Evolutionary conservation across 108 stramenopile species (phyloP).

Genomic region (Skeletonema grethae): DNA sequence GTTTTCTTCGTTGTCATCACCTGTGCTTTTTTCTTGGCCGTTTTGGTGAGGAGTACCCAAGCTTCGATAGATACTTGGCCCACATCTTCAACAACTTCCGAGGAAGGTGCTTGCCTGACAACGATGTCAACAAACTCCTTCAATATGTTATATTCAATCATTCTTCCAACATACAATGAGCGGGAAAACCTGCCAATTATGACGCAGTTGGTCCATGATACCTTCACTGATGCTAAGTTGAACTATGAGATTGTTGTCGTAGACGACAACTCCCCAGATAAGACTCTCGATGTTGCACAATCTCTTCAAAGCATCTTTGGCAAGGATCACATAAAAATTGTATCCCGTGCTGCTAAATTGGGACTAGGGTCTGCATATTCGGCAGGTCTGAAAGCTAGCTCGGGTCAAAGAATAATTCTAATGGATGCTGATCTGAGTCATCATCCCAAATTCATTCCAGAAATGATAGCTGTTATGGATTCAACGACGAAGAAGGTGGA

Average conservation of each 20-base stretch:
- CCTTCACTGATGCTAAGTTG: constrained; percentile 67
- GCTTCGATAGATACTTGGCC: background rate
- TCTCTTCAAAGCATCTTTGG: constrained; percentile 86
- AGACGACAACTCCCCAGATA: constrained; percentile 95
- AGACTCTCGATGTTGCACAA: constrained; percentile 91
- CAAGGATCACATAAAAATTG: constrained; percentile 73
- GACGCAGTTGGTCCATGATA: constrained; percentile 84
- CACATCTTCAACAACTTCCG: background rate
- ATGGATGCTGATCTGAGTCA: constrained; percentile 99
- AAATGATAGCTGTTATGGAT: constrained; percentile 85
- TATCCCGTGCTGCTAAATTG: constrained; percentile 91
- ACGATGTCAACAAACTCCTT: background rate
- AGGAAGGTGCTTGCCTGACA: background rate
- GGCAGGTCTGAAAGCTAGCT: constrained; percentile 82
- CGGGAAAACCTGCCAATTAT: constrained; percentile 97
- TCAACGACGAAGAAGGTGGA: constrained; percentile 57
- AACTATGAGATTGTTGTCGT: constrained; percentile 94
- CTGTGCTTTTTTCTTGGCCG: background rate
- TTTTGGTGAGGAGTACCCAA: background rate
- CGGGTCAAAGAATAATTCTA: constrained; percentile 89
- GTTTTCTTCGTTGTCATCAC: background rate
- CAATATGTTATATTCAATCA: constrained; percentile 88
- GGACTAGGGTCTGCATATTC: constrained; percentile 97
- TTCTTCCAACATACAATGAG: constrained; percentile 98
- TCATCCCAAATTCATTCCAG: constrained; percentile 96